Base-by-base conservation (phyloP, 768 basidiomycete species). In the Naganishia vaughanmartiniae region DNA sequence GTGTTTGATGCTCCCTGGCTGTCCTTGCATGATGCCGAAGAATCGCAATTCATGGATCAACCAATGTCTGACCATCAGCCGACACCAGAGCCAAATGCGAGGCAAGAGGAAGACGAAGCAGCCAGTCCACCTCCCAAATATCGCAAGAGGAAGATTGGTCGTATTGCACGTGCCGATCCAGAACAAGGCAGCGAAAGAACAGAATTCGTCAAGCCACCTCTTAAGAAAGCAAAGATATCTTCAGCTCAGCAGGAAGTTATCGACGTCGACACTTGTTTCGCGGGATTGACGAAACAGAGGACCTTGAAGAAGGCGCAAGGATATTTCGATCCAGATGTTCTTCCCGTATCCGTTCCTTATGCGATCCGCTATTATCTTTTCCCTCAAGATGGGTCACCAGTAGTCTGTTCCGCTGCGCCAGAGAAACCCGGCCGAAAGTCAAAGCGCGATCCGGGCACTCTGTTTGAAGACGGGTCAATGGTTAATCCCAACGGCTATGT, bases 11-110 rank as follows among this genome's bases (percentile, higher is more conserved):
- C 39, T 11, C 60, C 60, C n/a, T 63, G 60, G 60, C 24, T 42
- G 24, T 63, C 60, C 30, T 30, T 63, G 36, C 42, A 45, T 42
- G 60, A 63, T 45, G 60, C 60, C 24, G 60, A 63, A 21, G 60
- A 34, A 42, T 42, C n/a, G 12, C 42, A 63, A 17, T 24, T 58
- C 7, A 24, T 24, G 10, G 57, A 36, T 24, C 11, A 33, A 36
- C 57, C 6, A 17, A 11, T 34, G 10, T 17, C 14, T 33, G 57
- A 39, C 9, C 33, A 21, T 21, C 34, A 34, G n/a, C 30, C 34
- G 24, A 39, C n/a, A 39, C 30, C 28, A 45, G 36, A 42, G 42
- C 10, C 17, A 36, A 6, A n/a, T n/a, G n/a, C n/a, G n/a, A n/a
- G 3, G 36, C 36, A 34, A 28, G 54, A 24, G 34, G 3, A 3